These are phyloP conservation scores for Wallemia ichthyophaga DNA, from an alignment of 1,284 basidiomycete genomes.

Conservation along the genomic window DNA sequence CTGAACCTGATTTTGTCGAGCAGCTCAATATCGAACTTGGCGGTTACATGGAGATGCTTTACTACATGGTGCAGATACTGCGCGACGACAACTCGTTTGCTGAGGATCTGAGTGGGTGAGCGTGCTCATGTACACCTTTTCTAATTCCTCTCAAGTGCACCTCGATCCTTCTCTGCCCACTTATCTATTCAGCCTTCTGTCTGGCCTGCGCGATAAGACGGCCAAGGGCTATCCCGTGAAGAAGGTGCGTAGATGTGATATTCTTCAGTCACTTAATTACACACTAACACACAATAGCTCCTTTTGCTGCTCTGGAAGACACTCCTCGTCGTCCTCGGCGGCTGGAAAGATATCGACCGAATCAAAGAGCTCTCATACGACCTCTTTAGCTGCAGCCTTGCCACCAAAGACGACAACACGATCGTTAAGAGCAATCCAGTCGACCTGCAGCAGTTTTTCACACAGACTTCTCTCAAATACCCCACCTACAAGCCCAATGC, in stretches of 20 bases:
- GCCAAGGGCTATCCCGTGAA: conserved; percentile 88
- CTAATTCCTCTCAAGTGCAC: conserved; percentile 31
- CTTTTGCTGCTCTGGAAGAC: conserved; percentile 92
- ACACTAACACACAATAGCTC: conserved; percentile 26
- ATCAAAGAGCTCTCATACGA: conserved; percentile 66
- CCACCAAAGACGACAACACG: conserved; percentile 12
- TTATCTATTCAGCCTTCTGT: conserved; percentile 65
- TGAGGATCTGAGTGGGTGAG: conserved; percentile 62
- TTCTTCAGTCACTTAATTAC: too few relatives aligned
- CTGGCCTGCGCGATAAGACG: conserved; percentile 68
- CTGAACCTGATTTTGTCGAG: conserved; percentile 32
- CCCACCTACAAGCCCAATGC: conserved; percentile 30
- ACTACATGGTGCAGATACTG: conserved; percentile 73
- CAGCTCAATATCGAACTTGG: conserved; percentile 70
- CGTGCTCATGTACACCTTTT: not conserved
- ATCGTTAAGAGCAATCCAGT: conserved; percentile 56
- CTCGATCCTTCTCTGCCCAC: conserved; percentile 79
- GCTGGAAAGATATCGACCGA: conserved; percentile 50
- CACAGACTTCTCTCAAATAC: conserved; percentile 73
- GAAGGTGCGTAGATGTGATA: conserved; percentile 26
- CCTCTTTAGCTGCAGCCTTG: conserved; percentile 20
- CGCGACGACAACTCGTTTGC: conserved; percentile 74
- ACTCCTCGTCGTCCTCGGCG: conserved; percentile 68
- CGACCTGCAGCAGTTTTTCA: conserved; percentile 57
- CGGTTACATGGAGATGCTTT: conserved; percentile 68